A percentile compares a stretch with the other conserved stretches of the same genome.
Evolutionary conservation across 2,329 filamentous ascomycete species (phyloP).

Genomic region (Monilinia polystroma): DNA sequence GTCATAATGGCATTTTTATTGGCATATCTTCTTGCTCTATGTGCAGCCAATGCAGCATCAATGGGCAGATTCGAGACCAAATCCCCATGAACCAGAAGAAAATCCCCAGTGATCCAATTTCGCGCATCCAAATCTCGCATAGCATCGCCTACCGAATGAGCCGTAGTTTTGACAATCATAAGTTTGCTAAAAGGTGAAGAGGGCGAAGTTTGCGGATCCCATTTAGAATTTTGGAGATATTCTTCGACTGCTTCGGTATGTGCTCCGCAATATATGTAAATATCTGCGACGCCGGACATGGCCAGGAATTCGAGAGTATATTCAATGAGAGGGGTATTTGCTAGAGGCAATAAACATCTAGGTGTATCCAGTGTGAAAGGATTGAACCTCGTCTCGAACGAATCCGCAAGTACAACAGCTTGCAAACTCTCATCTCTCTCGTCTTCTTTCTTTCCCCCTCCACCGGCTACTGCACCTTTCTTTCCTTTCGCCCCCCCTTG

Average conservation of each 20-base stretch:
- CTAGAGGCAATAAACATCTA: slow-evolving; percentile 87
- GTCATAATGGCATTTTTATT: slow-evolving; percentile 99
- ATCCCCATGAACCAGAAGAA: slow-evolving; percentile 89
- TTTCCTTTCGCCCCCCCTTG: slow-evolving; percentile 30
- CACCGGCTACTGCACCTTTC: slow-evolving; percentile 36
- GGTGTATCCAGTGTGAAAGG: slow-evolving; percentile 88
- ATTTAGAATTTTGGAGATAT: slow-evolving; percentile 80
- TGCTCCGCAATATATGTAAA: slow-evolving; percentile 87
- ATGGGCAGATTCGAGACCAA: slow-evolving; percentile 86
- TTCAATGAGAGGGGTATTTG: slow-evolving; percentile 92
- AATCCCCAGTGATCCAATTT: slow-evolving; percentile 82
- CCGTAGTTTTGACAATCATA: slow-evolving; percentile 81
- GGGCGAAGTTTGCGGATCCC: slow-evolving; percentile 66
- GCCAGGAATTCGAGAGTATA: slow-evolving; percentile 96
- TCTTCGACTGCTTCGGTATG: slow-evolving; percentile 84
- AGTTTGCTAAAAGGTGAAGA: slow-evolving; percentile 71
- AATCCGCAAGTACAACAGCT: slow-evolving; percentile 73
- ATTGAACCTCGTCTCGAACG: slow-evolving; percentile 87
- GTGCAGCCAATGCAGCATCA: slow-evolving; percentile 73
- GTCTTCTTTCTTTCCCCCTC: slow-evolving; percentile 38
- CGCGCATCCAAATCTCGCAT: slow-evolving; percentile 90
- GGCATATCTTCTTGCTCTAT: slow-evolving; percentile 74
- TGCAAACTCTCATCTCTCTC: slow-evolving; percentile 42
- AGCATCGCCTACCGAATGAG: slow-evolving; percentile 86
- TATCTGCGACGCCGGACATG: slow-evolving; percentile 90